Base-by-base conservation (phyloP, 768 basidiomycete genomes). In the Serendipita sp. region DNA sequence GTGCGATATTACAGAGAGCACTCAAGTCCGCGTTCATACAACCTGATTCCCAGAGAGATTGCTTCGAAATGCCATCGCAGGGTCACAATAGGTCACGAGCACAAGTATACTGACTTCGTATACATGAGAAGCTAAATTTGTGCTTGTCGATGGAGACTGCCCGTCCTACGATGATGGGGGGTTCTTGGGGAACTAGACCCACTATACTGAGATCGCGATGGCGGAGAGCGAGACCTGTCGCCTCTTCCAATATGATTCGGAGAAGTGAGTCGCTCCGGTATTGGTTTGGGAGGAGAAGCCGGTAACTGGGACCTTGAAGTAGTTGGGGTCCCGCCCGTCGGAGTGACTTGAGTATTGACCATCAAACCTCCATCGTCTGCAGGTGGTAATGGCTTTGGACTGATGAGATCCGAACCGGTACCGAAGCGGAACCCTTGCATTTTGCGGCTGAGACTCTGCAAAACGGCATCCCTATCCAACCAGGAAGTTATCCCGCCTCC, bases 401-500 rank as follows among this genome's bases (percentile, higher is more conserved):
- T 28, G 9, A 58, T 28, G 11, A 26, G 26, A 26, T 58, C 30
- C 9, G 53, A 58, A 26, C 26, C 53, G 28, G 62, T 43, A 24
- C 33, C 67, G 42, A 70, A 65, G 17, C 70, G 69, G 67, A 73
- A 70, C 50, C 65, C 69, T 64, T 69, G 70, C 62, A 74, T 65
- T 60, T 66, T 69, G 53, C 71, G 66, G 60, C 71, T 71, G 7
- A 74, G 64, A 16, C 74, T 67, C 48, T 72, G 70, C 3, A 74
- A 62, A 4, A 74, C 72, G 3, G 71, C 70, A 60, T 69, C 65
- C 42, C 68, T 66, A 61, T 72, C 66, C 3, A 64, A 63, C 24
- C 61, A 65, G 22, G 64, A 61, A 14, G 26, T 44, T 24, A 60
- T 41, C n/a, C 53, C 24, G 44, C 43, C 63, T 3, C 48, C 20